These are phyloP conservation scores for Sorghum bicolor DNA, from an alignment of 176 grass and related monocot genomes.

Conservation along the genomic window DNA sequence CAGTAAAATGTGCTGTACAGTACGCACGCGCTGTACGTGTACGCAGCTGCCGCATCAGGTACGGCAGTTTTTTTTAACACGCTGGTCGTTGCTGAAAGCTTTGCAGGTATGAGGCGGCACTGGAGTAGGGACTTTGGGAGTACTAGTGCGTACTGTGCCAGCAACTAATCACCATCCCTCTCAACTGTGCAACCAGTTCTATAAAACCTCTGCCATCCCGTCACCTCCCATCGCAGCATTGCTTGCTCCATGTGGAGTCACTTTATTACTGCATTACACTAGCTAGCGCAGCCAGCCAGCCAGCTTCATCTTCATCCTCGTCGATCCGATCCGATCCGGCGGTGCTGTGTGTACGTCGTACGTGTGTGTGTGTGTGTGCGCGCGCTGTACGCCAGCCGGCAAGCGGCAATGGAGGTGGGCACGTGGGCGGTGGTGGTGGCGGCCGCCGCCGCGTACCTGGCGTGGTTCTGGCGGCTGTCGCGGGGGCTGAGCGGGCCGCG, in stretches of 20 bases:
- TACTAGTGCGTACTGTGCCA: background rate
- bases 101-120: too few species aligned
- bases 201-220: constrained; percentile 41
- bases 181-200: constrained; percentile 38
- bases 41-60: constrained; percentile 9
- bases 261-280: constrained; percentile 31
- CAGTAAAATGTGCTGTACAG: background rate
- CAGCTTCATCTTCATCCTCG: background rate
- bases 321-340: background rate
- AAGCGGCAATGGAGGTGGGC: constrained; percentile 46
- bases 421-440: constrained; percentile 49
- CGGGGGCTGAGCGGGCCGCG: constrained; percentile 64
- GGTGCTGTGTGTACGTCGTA: background rate
- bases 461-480: constrained; percentile 87
- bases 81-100: background rate
- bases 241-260: constrained; percentile 55
- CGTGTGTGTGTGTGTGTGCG: too few species aligned
- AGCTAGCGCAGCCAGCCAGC: constrained; percentile 4
- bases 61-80: background rate
- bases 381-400: background rate
- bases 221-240: background rate
- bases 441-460: constrained; percentile 54
- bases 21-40: background rate
- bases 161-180: constrained; percentile 52
- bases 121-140: too few species aligned